Evolutionary conservation across 2,329 filamentous ascomycete genomes (phyloP).

Genomic region (Penicillium polonicum): DNA sequence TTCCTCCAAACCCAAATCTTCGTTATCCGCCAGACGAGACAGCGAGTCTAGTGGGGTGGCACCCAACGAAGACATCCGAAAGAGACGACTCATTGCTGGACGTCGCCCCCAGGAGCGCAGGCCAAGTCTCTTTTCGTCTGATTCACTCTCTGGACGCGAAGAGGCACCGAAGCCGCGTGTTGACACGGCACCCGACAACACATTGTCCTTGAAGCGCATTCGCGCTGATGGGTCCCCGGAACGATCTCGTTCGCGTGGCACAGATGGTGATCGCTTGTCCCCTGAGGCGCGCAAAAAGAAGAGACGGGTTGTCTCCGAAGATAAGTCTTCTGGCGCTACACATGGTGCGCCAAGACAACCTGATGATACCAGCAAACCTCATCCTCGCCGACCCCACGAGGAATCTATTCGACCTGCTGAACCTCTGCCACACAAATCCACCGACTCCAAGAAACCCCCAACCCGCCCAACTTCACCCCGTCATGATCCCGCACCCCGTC

Average conservation of each 20-base stretch:
- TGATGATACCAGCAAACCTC: conserved; percentile 22
- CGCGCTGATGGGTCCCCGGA: conserved; percentile 45
- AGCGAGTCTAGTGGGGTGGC: conserved; percentile 30
- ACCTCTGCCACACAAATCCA: conserved; percentile 8
- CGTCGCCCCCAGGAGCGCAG: conserved; percentile 41
- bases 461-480: conserved; percentile 11
- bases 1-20: conserved; percentile 30
- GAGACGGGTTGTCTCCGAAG: conserved; percentile 43
- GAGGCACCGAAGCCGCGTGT: conserved; percentile 34
- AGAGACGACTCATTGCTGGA: conserved; percentile 44
- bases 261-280: conserved; percentile 33
- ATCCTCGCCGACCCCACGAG: conserved; percentile 17
- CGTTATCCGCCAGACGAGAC: conserved; percentile 27
- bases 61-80: conserved; percentile 38
- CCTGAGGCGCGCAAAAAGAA: conserved; percentile 44
- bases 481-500: conserved; percentile 13
- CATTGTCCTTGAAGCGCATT: conserved; percentile 39
- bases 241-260: conserved; percentile 35
- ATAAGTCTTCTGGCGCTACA: conserved; percentile 31
- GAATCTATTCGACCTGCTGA: conserved; percentile 13
- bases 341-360: conserved; percentile 35
- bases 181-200: conserved; percentile 29
- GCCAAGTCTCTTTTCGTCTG: conserved; percentile 41
- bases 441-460: conserved; percentile 16
- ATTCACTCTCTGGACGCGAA: conserved; percentile 42